Percentiles rank a stretch among this genome's conserved stretches.
phyloP scores from a whole-genome alignment of 2,329 filamentous ascomycete genomes.

The Penicillium sp. region DNA sequence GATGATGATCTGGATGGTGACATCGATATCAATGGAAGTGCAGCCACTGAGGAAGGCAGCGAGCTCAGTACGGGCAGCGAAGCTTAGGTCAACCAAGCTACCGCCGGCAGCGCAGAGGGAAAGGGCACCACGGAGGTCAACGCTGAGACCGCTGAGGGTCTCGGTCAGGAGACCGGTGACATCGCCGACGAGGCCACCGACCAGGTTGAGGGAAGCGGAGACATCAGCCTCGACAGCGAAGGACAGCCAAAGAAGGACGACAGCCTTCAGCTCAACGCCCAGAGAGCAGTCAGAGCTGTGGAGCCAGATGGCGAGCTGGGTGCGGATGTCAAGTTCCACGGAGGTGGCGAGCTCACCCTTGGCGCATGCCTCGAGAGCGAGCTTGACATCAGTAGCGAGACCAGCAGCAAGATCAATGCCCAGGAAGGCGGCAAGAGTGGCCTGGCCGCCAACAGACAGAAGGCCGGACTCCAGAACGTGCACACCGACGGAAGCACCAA shows the following conservation, averaged over 20 bases:
- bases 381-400: constrained; percentile 30
- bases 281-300: constrained; percentile 32
- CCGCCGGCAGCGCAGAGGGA: constrained; percentile 32
- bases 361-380: constrained; percentile 29
- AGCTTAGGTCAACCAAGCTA: constrained; percentile 32
- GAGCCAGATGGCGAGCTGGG: constrained; percentile 35
- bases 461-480: constrained; percentile 31
- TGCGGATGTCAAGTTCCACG: constrained; percentile 30
- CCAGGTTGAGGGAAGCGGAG: constrained; percentile 30
- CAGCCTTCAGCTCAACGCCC: constrained; percentile 37
- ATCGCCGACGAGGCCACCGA: constrained; percentile 27
- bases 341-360: constrained; percentile 30
- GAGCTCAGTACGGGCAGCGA: constrained; percentile 36
- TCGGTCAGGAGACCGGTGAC: constrained; percentile 33
- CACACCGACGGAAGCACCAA: constrained; percentile 33
- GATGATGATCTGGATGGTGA: constrained; percentile 51
- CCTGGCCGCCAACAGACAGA: constrained; percentile 29
- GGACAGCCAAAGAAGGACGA: constrained; percentile 39
- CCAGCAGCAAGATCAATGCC: constrained; percentile 25
- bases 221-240: constrained; percentile 29
- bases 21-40: constrained; percentile 20
- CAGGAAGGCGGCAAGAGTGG: constrained; percentile 36
- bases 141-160: constrained; percentile 27
- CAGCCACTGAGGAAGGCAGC: constrained; percentile 37
- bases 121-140: constrained; percentile 34